phyloP scores from a whole-genome alignment of 345 rosid genomes.

The Aethionema arabicum region DNA sequence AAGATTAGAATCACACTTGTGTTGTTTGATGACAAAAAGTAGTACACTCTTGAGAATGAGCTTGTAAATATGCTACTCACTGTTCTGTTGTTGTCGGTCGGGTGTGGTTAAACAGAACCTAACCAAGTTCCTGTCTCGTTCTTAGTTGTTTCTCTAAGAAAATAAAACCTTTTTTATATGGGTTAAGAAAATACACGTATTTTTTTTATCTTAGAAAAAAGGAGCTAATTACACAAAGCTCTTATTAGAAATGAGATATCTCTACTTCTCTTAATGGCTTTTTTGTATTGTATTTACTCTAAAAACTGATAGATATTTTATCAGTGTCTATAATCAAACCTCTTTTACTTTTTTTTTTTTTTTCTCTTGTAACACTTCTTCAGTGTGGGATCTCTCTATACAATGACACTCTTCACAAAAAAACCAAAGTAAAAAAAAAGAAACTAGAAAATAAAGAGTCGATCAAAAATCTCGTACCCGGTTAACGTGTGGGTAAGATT shows the following conservation, averaged over 20 bases:
- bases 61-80: not conserved
- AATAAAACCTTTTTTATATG: not conserved
- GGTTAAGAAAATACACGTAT: not conserved
- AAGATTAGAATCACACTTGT: conserved; percentile 70
- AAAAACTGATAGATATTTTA: conserved; percentile 10
- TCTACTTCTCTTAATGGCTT: not conserved
- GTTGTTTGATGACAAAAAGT: conserved; percentile 64
- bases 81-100: too few species aligned
- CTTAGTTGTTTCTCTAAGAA: too few species aligned
- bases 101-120: too few species aligned
- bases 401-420: conserved; percentile 32
- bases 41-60: not conserved
- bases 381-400: conserved; percentile 26
- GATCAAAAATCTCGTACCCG: conserved; percentile 24
- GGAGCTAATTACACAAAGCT: not conserved
- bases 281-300: conserved; percentile 10
- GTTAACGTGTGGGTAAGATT: conserved; percentile 27
- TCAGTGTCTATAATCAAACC: conserved; percentile 14
- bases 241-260: not conserved
- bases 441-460: conserved; percentile 14
- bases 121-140: too few species aligned
- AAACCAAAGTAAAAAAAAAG: not conserved
- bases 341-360: not conserved
- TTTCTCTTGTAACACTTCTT: conserved; percentile 9
- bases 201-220: not conserved